Evolutionary conservation across 805 yeast genomes (phyloP).

Genomic region (Jamesozyma jinghongensis): DNA sequence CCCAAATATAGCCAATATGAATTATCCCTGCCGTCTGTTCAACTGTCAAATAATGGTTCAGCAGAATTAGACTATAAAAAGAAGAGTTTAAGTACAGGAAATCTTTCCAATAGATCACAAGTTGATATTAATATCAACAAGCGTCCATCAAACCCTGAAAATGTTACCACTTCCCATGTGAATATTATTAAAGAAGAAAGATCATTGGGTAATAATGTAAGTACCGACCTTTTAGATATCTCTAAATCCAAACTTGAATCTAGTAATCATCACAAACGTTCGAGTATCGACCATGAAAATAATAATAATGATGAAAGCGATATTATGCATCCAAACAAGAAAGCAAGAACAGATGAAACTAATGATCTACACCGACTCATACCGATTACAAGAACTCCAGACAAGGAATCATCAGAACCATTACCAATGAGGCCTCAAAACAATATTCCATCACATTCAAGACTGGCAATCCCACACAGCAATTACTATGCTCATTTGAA

Average conservation of each 20-base stretch:
- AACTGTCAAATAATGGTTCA: neutral
- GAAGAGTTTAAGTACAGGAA: conserved; percentile 5
- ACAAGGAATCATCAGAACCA: neutral
- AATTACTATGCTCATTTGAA: conserved; percentile 2
- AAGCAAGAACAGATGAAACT: neutral
- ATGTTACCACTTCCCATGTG: neutral
- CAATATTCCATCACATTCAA: neutral
- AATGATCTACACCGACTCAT: neutral
- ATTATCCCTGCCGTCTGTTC: neutral
- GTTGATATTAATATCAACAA: neutral
- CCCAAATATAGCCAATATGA: conserved; percentile 12
- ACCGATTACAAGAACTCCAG: neutral
- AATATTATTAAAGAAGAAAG: neutral
- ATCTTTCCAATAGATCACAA: neutral
- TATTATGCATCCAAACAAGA: conserved; percentile 1
- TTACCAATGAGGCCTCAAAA: neutral
- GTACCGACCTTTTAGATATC: too few species aligned
- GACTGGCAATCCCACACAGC: neutral
- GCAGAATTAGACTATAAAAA: neutral
- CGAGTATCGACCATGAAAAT: neutral
- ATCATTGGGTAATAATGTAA: too few species aligned
- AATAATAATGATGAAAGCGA: neutral
- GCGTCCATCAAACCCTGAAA: neutral
- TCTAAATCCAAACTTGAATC: neutral
- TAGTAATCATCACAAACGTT: neutral